phyloP scores from a whole-genome alignment of 805 yeast genomes.

The Kuraishia cidri region DNA sequence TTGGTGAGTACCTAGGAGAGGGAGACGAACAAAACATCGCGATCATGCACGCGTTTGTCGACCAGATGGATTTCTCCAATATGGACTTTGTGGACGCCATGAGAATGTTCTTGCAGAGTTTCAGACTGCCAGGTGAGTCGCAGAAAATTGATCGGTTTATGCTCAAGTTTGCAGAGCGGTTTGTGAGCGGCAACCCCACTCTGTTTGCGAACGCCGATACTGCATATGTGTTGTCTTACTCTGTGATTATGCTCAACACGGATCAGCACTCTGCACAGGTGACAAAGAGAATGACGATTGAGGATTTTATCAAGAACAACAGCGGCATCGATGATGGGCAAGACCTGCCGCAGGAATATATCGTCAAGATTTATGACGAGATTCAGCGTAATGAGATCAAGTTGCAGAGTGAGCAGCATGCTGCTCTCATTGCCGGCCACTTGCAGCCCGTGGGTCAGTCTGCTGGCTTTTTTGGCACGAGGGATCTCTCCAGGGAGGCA shows the following conservation, averaged over 20 bases:
- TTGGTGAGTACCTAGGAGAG: conserved; percentile 92
- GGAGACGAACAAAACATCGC: conserved; percentile 71
- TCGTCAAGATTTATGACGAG: conserved; percentile 65
- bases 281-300: conserved; percentile 77
- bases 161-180: conserved; percentile 95
- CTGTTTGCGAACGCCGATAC: conserved; percentile 89
- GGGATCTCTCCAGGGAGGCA: conserved; percentile 70
- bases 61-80: conserved; percentile 67
- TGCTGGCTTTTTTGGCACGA: conserved; percentile 55
- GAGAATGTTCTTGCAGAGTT: conserved; percentile 75
- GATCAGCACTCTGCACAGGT: conserved; percentile 89
- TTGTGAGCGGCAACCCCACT: conserved; percentile 80
- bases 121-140: conserved; percentile 96
- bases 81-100: conserved; percentile 77
- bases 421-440: conserved; percentile 72
- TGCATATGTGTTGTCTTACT: conserved; percentile 86
- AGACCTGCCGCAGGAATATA: conserved; percentile 68
- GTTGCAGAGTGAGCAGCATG: conserved; percentile 87
- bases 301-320: conserved; percentile 81
- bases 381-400: conserved; percentile 82
- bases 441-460: conserved; percentile 21
- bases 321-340: conserved; percentile 89
- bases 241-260: conserved; percentile 88
- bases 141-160: conserved; percentile 95
- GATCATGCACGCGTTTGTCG: conserved; percentile 91